Conservation (phyloP, 768 basidiomycete species). For the Amanita polypyramis region DNA sequence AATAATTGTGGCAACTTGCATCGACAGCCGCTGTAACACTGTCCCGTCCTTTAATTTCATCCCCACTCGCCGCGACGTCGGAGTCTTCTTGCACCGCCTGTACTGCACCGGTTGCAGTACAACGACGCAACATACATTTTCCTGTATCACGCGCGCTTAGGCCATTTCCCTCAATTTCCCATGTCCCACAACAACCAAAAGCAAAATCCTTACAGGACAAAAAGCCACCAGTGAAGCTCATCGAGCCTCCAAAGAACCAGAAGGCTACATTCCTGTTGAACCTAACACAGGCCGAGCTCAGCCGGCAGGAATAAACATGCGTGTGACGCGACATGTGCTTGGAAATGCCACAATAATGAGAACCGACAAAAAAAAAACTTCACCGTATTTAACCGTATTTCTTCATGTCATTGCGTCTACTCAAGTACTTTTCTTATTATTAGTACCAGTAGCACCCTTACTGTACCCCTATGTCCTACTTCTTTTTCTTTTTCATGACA, state of each 20-base stretch:
- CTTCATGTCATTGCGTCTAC: not conserved
- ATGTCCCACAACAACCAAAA: slow-evolving; percentile 25
- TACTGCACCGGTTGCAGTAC: slow-evolving; percentile 21
- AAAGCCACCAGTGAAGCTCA: slow-evolving; percentile 58
- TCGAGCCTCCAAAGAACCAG: slow-evolving; percentile 68
- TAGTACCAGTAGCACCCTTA: not conserved
- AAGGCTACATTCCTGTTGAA: slow-evolving; percentile 64
- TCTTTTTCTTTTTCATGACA: not conserved
- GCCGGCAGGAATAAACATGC: slow-evolving; percentile 38
- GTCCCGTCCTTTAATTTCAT: slow-evolving; percentile 46
- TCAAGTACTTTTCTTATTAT: not conserved
- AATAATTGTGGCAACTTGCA: not conserved
- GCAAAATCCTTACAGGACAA: slow-evolving; percentile 16
- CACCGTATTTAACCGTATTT: slow-evolving; percentile 2
- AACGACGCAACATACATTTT: slow-evolving; percentile 42
- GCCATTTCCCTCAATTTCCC: slow-evolving; percentile 61
- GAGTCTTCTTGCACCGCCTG: slow-evolving; percentile 21
- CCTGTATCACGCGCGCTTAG: slow-evolving; percentile 66
- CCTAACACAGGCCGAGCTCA: slow-evolving; percentile 76
- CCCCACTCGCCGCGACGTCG: slow-evolving; percentile 39
- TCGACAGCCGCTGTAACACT: slow-evolving; percentile 34
- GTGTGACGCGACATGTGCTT: not conserved
- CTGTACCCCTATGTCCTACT: slow-evolving; percentile 2
- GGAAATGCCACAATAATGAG: not conserved
- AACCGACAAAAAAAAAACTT: not conserved